phyloP scores from a whole-genome alignment of 495 filamentous ascomycete genomes.

The Hyphodiscus hymeniophilus region DNA sequence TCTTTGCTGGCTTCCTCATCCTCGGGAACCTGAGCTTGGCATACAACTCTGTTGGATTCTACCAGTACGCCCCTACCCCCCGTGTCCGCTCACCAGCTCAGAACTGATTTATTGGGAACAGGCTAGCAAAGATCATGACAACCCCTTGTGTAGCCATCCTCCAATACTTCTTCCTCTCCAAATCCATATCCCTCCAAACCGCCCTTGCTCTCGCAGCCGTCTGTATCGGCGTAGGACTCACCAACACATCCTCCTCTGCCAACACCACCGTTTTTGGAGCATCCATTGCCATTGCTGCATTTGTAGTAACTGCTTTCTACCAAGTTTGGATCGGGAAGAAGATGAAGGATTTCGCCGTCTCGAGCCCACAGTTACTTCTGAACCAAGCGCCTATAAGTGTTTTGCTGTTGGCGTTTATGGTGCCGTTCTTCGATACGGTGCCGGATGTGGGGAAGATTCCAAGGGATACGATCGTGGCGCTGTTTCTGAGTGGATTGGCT shows the following conservation, averaged over 20 bases:
- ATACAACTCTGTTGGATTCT: constrained; percentile 32
- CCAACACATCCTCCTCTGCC: constrained; percentile 16
- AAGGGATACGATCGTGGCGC: constrained; percentile 22
- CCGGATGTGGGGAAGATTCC: constrained; percentile 25
- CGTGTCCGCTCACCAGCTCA: background rate
- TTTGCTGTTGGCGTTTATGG: constrained; percentile 26
- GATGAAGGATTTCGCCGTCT: constrained; percentile 29
- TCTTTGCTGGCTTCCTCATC: constrained; percentile 31
- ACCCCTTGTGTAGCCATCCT: constrained; percentile 30
- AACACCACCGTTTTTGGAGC: constrained; percentile 24
- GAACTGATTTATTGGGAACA: background rate
- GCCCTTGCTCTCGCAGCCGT: constrained; percentile 22
- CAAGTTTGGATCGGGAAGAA: constrained; percentile 36
- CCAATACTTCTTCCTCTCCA: constrained; percentile 28
- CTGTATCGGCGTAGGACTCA: constrained; percentile 22
- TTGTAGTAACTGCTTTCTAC: constrained; percentile 30
- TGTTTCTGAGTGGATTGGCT: constrained; percentile 27
- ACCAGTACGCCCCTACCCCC: constrained; percentile 18
- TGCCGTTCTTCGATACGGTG: constrained; percentile 28
- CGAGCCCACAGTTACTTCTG: constrained; percentile 27
- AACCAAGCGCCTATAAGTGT: constrained; percentile 33
- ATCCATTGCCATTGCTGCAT: constrained; percentile 27
- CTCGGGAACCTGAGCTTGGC: constrained; percentile 31
- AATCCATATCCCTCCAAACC: constrained; percentile 26
- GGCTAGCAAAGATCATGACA: constrained; percentile 32